Conservation (phyloP, 305 asterid genomes). For the Solanum hybrid region DNA sequence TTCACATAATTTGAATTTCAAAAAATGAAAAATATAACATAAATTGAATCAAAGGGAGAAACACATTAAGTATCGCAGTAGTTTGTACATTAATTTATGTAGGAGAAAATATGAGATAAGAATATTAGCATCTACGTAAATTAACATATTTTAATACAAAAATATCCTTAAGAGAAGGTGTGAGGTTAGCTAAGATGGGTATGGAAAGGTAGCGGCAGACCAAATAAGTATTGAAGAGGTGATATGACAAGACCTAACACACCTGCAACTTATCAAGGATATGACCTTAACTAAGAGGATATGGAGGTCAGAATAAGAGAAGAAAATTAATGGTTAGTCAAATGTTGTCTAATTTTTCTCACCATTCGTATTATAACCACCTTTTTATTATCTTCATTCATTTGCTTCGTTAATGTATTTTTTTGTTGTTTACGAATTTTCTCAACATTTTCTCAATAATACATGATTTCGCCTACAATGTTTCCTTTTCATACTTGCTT, state of each 20-base stretch:
- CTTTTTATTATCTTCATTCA: neutral
- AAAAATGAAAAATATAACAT: neutral
- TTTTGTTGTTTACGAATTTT: neutral
- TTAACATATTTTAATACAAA: neutral
- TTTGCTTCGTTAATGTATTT: neutral
- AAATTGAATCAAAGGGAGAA: neutral
- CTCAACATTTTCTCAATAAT: neutral
- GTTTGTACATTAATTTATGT: neutral
- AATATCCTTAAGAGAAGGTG: neutral
- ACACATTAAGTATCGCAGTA: neutral
- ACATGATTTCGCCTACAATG: neutral
- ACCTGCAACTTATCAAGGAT: neutral
- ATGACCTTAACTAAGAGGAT: neutral
- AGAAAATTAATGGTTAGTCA: neutral
- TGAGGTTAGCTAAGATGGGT: neutral
- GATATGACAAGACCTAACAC: neutral
- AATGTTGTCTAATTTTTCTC: neutral
- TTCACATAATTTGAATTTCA: neutral
- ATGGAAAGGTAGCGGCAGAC: neutral
- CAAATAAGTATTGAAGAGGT: neutral
- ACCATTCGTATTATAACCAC: neutral
- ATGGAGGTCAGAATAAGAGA: too few species aligned
- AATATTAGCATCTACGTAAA: neutral
- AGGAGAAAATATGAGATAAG: neutral
- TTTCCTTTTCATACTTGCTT: neutral